Evolutionary conservation across 2,329 filamentous ascomycete species (phyloP), one percentile per base, ranked within the genome.

Genomic region (Trichoderma koningiopsis): DNA sequence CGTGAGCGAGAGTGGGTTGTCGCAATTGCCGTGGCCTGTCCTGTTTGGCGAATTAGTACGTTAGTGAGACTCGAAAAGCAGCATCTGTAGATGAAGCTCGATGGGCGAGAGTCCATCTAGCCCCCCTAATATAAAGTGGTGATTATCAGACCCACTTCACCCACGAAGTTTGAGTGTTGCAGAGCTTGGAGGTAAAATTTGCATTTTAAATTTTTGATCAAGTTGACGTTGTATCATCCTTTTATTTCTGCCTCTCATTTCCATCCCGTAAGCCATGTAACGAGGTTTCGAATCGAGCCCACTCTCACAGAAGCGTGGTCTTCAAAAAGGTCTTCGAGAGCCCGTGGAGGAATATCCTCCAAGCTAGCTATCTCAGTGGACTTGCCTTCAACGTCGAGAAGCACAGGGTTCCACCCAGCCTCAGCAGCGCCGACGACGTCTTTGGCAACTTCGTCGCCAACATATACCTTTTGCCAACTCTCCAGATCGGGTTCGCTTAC

Each of bases 371-470:
- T 57, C 10, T 56, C 65, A 24, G 53, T 53, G 29, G 64, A 49
- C 14, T 64, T 64, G 2, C 58, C 68, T 4, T 68, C 66, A 29
- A 27, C 43, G 57, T 73, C 74, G 22, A 76, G 71, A 8, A 76
- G 62, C 29, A 75, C 68, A 10, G 75, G 66, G 8, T 71, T 72
- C 75, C 75, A 76, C 24, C 72, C 73, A 24, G 75, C 74, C n/a
- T 70, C 64, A 7, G 40, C 58, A 22, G 86, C 84, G 1, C 83
- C 86, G 1, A 79, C 72, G 24, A 83, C 83, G 72, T 88, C 86
- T 67, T 87, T 85, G 24, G 78, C 76, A 10, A 83, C 70, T 60
- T 86, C 83, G 72, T 89, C 86, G 0, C 87, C 86, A 4, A 89
- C 80, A 74, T 88, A 86, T 3, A 88, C 72, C 71, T 81, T 84